Conservation (phyloP, 1,284 basidiomycete species). For the Flammula alnicola region DNA sequence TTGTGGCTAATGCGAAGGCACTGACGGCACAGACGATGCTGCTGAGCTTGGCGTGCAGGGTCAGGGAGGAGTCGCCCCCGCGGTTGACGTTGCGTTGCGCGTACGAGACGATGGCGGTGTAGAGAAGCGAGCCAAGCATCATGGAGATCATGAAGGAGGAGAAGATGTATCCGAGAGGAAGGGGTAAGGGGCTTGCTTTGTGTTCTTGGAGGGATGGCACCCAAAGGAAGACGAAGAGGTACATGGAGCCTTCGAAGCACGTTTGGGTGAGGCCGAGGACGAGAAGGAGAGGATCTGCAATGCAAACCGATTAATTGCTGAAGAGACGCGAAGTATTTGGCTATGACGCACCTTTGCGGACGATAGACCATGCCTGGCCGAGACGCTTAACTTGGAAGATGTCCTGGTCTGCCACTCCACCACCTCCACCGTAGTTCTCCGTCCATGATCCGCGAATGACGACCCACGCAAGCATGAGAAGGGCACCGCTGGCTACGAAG, state of each 20-base stretch:
- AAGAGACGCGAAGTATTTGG: slow-evolving; percentile 2
- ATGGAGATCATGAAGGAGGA: slow-evolving; percentile 79
- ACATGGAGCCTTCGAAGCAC: slow-evolving; percentile 82
- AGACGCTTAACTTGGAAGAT: slow-evolving; percentile 59
- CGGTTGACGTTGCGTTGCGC: slow-evolving; percentile 29
- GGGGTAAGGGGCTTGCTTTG: slow-evolving; percentile 38
- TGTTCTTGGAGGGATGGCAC: slow-evolving; percentile 73
- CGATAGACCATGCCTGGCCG: slow-evolving; percentile 60
- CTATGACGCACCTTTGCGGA: slow-evolving; percentile 56
- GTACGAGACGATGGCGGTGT: slow-evolving; percentile 57
- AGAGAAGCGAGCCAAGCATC: slow-evolving; percentile 77
- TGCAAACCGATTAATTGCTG: slow-evolving; percentile 1
- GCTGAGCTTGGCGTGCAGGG: slow-evolving; percentile 70
- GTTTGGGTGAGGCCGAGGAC: slow-evolving; percentile 77
- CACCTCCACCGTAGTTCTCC: slow-evolving; percentile 68
- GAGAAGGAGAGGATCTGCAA: slow-evolving; percentile 61
- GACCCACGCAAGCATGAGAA: slow-evolving; percentile 59
- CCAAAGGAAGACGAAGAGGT: slow-evolving; percentile 83
- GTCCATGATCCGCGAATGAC: slow-evolving; percentile 63
- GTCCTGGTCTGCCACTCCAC: slow-evolving; percentile 34
- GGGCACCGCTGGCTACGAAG: slow-evolving; percentile 62
- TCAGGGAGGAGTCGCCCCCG: slow-evolving; percentile 44
- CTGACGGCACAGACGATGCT: slow-evolving; percentile 63
- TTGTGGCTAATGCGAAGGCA: slow-evolving; percentile 58
- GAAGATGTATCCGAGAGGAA: slow-evolving; percentile 78